phyloP scores from a whole-genome alignment of 179 eudicot genomes.

The Camellia oleifera region DNA sequence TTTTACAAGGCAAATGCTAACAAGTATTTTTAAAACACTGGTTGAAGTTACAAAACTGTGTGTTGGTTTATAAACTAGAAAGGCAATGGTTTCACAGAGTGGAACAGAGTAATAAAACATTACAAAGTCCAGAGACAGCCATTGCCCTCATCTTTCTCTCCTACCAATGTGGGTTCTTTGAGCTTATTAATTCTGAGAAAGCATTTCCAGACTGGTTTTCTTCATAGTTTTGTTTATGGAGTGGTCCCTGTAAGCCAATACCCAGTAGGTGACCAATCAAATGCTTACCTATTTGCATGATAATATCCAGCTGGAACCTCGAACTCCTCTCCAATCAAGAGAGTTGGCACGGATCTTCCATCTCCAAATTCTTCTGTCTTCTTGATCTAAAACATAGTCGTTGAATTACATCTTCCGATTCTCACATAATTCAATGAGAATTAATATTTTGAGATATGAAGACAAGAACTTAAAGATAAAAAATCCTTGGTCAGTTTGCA shows the following conservation, averaged over 20 bases:
- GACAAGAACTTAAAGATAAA: too few species aligned
- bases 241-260: not conserved
- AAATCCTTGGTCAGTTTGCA: too few species aligned
- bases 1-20: too few species aligned
- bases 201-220: not conserved
- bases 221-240: not conserved
- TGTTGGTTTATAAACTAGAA: too few species aligned
- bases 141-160: not conserved
- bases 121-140: not conserved
- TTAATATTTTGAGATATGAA: too few species aligned
- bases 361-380: not conserved
- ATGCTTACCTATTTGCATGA: not conserved
- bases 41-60: too few species aligned
- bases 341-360: not conserved
- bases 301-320: constrained; percentile 10
- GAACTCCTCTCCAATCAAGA: not conserved
- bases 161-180: not conserved
- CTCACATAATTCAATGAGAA: too few species aligned
- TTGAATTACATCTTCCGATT: too few species aligned
- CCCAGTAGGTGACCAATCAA: constrained; percentile 1
- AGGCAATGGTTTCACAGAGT: too few species aligned
- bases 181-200: not conserved
- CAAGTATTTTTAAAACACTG: too few species aligned
- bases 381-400: not conserved
- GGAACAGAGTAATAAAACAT: too few species aligned